Percentiles rank a stretch among this genome's conserved stretches.
phyloP scores from a whole-genome alignment of 768 basidiomycete genomes.

The Leucosporidium scottii region DNA sequence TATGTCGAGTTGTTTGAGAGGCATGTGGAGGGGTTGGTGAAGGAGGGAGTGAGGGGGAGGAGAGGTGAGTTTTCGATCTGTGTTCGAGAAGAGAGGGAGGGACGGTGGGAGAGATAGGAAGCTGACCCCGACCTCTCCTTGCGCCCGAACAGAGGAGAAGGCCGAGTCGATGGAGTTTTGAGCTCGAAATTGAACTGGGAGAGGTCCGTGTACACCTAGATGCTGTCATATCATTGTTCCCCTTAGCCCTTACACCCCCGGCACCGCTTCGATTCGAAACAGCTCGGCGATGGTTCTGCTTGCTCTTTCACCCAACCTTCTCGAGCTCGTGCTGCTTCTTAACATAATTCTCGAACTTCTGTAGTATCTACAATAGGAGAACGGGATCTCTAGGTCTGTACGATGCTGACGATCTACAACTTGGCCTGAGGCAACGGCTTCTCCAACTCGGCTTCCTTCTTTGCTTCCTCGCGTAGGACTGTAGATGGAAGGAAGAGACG shows the following conservation, averaged over 20 bases:
- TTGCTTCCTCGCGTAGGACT: not conserved
- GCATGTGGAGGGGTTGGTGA: constrained; percentile 50
- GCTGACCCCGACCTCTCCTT: too few relatives aligned
- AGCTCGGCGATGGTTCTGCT: not conserved
- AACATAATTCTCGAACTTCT: not conserved
- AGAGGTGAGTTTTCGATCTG: too few relatives aligned
- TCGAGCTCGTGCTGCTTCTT: not conserved
- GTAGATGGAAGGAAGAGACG: too few relatives aligned
- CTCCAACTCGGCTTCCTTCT: not conserved
- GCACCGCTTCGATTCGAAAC: too few relatives aligned
- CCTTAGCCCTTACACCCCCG: too few relatives aligned
- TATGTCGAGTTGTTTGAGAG: constrained; percentile 84
- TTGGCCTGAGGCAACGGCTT: not conserved
- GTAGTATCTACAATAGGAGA: not conserved
- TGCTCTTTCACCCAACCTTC: too few relatives aligned
- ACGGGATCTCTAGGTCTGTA: too few relatives aligned
- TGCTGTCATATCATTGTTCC: not conserved
- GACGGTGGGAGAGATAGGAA: too few relatives aligned
- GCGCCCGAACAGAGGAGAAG: too few relatives aligned
- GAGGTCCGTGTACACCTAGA: not conserved
- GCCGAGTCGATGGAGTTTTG: not conserved
- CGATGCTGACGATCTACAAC: not conserved
- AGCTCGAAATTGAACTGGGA: too few relatives aligned
- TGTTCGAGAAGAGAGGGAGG: too few relatives aligned
- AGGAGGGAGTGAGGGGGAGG: constrained; percentile 32